Evolutionary conservation across 2,329 filamentous ascomycete species (phyloP), one percentile per base, ranked within the genome.

Genomic region (Phoma sp.): DNA sequence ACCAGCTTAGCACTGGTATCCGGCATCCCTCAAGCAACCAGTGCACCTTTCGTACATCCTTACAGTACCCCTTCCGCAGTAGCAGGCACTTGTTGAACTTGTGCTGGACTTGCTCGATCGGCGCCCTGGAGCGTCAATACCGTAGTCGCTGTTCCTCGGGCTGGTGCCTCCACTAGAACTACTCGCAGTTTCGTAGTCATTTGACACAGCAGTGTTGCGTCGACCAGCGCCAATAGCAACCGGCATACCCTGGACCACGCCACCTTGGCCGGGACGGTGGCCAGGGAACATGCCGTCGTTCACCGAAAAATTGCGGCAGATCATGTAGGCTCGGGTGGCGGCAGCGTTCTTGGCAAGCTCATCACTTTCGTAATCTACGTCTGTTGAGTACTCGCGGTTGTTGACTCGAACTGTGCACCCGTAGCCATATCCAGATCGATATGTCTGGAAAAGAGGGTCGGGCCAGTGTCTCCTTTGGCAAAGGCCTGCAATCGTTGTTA

Each of bases 281-380:
- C 83, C 71, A 71, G 80, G 85, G 61, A 84, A 85, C 92, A 96
- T 96, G 74, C 94, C 94, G 69, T 96, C 92, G 74, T 96, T 97
- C 76, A 96, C 91, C 51, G 92, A 96, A 79, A 97, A 97, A 82
- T 96, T 96, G 62, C 92, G 89, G 82, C 94, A 97, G 65, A 97
- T 95, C 86, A 96, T 94, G 78, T 96, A 98, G 54, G 94, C 94
- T 60, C 92, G 90, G 85, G 96, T 96, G 57, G 94, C 94, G 24
- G 94, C 94, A 69, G 94, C 95, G 76, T 98, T 93, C 72, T 92
- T 91, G 41, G 94, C 94, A 63, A 96, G 82, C 43, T 85, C 81
- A 74, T 94, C 90, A 60, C 89, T 90, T 74, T 90, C 87, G 79
- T 95, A 96, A 61, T 88, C 85, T 33, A 90, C 84, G 75, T 96